These are phyloP conservation scores for Tricladium varicosporioides DNA, from an alignment of 2,329 filamentous ascomycete genomes.

Conservation along the genomic window DNA sequence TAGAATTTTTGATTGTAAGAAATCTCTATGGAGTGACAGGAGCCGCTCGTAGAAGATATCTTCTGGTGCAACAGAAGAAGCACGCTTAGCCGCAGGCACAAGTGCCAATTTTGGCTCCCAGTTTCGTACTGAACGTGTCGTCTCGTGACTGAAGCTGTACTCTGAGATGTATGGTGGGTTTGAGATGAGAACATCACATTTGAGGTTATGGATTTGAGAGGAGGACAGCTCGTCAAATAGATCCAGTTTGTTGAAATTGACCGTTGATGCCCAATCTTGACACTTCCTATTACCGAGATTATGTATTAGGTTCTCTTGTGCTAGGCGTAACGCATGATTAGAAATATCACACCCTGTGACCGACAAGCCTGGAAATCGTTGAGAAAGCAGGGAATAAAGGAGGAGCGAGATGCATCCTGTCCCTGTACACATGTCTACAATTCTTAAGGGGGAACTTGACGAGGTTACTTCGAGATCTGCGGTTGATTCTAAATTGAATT, in stretches of 20 bases:
- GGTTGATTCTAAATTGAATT: not conserved
- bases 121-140: conserved; percentile 70
- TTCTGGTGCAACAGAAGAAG: not conserved
- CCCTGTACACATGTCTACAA: conserved; percentile 88
- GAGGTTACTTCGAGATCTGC: not conserved
- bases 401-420: conserved; percentile 86
- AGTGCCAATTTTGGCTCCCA: conserved; percentile 81
- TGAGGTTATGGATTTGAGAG: not conserved
- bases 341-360: conserved; percentile 80
- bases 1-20: conserved; percentile 51
- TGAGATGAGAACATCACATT: conserved; percentile 61
- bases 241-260: conserved; percentile 33
- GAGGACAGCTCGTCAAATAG: conserved; percentile 44
- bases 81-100: conserved; percentile 45
- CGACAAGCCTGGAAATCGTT: conserved; percentile 40
- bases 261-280: conserved; percentile 10
- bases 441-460: conserved; percentile 42
- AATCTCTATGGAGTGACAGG: conserved; percentile 49
- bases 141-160: conserved; percentile 57
- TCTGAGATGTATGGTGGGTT: conserved; percentile 90
- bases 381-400: conserved; percentile 59
- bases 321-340: conserved; percentile 59
- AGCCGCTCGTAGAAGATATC: conserved; percentile 68
- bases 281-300: conserved; percentile 42
- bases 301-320: conserved; percentile 58